A percentile compares a stretch with the other conserved stretches of the same genome.
These are phyloP conservation scores for Cercospora sesami DNA, from an alignment of 2,329 filamentous ascomycete species.

Conservation along the genomic window DNA sequence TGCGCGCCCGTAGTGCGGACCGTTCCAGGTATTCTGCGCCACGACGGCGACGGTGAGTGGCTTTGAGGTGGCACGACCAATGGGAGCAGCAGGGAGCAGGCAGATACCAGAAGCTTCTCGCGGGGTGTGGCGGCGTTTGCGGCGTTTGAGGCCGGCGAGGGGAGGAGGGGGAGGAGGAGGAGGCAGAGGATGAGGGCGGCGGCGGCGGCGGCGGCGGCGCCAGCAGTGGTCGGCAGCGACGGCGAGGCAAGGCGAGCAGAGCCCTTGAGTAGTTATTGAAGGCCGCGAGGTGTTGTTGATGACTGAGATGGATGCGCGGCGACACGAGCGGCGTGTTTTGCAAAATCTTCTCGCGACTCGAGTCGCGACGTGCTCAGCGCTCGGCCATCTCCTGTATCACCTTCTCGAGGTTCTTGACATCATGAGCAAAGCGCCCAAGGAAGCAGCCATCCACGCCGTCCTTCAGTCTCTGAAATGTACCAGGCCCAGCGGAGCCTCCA, in stretches of 20 bases:
- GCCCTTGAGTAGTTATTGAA: background rate
- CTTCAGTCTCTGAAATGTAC: slow-evolving; percentile 67
- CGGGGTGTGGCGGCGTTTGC: background rate
- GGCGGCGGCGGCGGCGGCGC: background rate
- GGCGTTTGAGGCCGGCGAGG: background rate
- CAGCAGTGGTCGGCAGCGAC: background rate
- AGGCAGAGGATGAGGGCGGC: background rate
- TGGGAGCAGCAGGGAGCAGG: background rate
- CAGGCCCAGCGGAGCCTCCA: slow-evolving; percentile 79
- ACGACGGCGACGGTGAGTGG: background rate
- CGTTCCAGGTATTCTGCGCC: background rate
- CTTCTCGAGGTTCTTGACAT: slow-evolving; percentile 68
- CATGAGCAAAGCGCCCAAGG: slow-evolving; percentile 77
- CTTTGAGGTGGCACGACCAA: background rate
- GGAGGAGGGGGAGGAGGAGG: background rate
- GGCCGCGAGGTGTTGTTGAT: background rate
- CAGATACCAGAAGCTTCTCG: background rate
- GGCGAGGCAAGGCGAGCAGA: background rate
- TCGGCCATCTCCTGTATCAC: slow-evolving; percentile 68
- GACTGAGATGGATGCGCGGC: background rate
- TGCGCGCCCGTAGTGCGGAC: background rate
- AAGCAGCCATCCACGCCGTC: slow-evolving; percentile 77
- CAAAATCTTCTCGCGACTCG: background rate
- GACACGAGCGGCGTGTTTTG: background rate
- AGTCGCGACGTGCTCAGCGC: background rate